phyloP scores from a whole-genome alignment of 176 grass and related monocot species.

The Phoenix roebelenii region DNA sequence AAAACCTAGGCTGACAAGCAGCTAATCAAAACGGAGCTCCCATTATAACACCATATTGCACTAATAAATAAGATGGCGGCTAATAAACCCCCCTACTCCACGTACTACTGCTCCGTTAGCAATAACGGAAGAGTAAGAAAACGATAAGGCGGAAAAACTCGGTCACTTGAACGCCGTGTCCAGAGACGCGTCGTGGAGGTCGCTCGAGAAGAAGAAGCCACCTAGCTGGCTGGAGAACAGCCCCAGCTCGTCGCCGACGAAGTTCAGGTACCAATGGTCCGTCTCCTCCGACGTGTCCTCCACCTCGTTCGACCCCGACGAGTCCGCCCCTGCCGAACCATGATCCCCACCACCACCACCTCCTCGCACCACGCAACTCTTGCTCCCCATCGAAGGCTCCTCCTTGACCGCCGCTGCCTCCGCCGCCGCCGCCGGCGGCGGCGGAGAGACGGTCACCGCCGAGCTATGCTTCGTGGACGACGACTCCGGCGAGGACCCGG shows the following conservation, averaged over 20 bases:
- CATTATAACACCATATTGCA: too few relatives aligned
- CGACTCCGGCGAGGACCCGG: neutral
- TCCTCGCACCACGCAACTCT: constrained; percentile 7
- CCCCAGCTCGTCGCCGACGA: constrained; percentile 56
- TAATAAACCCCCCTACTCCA: too few relatives aligned
- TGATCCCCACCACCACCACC: neutral
- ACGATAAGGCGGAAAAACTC: neutral
- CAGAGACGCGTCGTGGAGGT: constrained; percentile 36
- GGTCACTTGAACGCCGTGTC: constrained; percentile 58
- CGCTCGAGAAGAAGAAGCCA: constrained; percentile 29
- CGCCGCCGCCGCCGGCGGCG: neutral
- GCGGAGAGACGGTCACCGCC: neutral
- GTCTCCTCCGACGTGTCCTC: constrained; percentile 40
- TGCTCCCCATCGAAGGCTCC: constrained; percentile 14
- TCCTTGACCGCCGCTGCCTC: neutral
- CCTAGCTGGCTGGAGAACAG: constrained; percentile 45
- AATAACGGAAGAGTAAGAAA: neutral
- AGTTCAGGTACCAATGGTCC: constrained; percentile 57
- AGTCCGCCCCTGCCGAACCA: constrained; percentile 36
- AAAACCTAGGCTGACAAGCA: too few relatives aligned
- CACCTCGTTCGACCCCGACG: constrained; percentile 38
- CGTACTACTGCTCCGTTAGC: too few relatives aligned
- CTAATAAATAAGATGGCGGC: too few relatives aligned
- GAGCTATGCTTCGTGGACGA: neutral
- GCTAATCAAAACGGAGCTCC: too few relatives aligned